Conservation (phyloP, 176 grass and related monocot species). For the Musa itinerans region DNA sequence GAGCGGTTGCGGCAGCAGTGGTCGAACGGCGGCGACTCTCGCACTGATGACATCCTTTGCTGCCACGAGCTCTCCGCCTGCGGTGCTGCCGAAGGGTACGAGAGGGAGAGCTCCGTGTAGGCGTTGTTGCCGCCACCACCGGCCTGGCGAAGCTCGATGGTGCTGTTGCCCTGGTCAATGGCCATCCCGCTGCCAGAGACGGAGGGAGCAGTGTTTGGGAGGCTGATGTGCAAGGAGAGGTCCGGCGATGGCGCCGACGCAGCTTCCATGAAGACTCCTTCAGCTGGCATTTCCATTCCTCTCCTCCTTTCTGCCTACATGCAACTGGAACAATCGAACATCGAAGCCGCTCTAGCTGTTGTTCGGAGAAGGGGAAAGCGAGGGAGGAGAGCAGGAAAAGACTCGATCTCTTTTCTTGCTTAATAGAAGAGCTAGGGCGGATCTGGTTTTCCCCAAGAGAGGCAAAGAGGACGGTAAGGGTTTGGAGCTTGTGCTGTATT, state of each 20-base stretch:
- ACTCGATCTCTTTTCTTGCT: conserved; percentile 1
- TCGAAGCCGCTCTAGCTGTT: background rate
- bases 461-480: background rate
- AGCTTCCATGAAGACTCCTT: conserved; percentile 50
- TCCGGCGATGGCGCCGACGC: conserved; percentile 53
- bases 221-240: conserved; percentile 92
- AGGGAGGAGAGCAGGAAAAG: conserved; percentile 1
- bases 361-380: background rate
- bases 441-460: background rate
- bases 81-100: conserved; percentile 36
- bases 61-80: conserved; percentile 34
- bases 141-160: conserved; percentile 36
- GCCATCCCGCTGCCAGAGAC: background rate
- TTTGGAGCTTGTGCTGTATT: background rate
- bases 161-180: background rate
- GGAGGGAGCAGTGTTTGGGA: conserved; percentile 31
- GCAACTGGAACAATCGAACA: conserved; percentile 3
- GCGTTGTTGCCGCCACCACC: conserved; percentile 22
- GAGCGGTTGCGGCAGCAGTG: background rate
- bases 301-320: background rate
- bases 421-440: background rate
- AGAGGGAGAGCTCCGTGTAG: conserved; percentile 77
- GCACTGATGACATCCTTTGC: conserved; percentile 4
- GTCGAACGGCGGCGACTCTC: conserved; percentile 19
- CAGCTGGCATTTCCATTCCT: conserved; percentile 6